Evolutionary conservation across 2,329 filamentous ascomycete genomes (phyloP), one percentile per base, ranked within the genome.

Genomic region (Aspergillus sergii): DNA sequence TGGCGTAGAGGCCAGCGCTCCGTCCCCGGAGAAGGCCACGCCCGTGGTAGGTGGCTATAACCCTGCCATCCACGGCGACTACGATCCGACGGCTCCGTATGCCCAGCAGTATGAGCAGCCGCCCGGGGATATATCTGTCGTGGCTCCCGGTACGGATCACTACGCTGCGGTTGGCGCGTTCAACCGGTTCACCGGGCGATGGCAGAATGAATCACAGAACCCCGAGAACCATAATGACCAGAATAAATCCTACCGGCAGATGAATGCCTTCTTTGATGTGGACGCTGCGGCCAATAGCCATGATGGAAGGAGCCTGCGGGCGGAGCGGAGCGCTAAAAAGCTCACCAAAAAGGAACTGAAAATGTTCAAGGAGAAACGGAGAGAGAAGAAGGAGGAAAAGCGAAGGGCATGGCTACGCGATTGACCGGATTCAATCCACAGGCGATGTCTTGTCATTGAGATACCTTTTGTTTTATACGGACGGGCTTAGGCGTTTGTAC

Each of bases 31-130:
- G 54, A 69, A 70, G 65, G 41, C 56, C 53, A 69, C 79, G 60
- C 80, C 86, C 26, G 86, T 85, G 6, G 66, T 72, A 12, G 89
- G 90, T 63, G 93, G 94, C 65, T 99, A 99, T 81, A 97, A 98
- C 75, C 95, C 95, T 1, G 91, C 93, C 28, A 94, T 99, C 53
- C 95, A 99, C 76, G 95, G 95, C 70, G 91, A 94, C 80, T 99
- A 97, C 82, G 95, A 99, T 73, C 93, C 94, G 4, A 95, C 90
- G 64, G 94, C 95, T n/a, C 91, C 93, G 82, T 99, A 99, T 76
- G 94, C 95, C 12, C 86, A 91, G 74, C 81, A 83, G 53, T 76
- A 84, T 51, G 78, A 81, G 64, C 72, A 78, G 54, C 69, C 75
- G 12, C 72, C 73, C 1, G 67, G 78, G 46, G 77, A 78, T 8